Evolutionary conservation across 176 grass and related monocot species (phyloP), one percentile per base, ranked within the genome.

Genomic region (Thalia dealbata): DNA sequence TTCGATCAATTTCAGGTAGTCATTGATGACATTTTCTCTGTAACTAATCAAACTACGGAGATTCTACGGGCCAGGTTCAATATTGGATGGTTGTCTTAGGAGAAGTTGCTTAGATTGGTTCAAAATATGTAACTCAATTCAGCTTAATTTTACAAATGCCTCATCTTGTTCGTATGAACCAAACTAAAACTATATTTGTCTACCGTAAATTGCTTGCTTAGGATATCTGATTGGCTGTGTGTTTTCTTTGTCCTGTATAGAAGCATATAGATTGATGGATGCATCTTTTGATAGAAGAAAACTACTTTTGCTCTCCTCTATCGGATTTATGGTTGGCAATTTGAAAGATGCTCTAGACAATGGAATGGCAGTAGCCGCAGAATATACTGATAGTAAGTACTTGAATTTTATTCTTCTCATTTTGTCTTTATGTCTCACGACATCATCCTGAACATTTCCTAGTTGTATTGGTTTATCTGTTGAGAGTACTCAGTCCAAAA

Each of bases 361-460:
- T 26, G 81, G 70, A 76, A 59, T 43, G 6, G 89, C 87, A 26
- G 81, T 74, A 78, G 89, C 93, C 75, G 61, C 80, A n/a, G 79
- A 84, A 72, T 97, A 80, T 86, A 79, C 90, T 74, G 93, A 97
- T 77, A 88, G 93, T 92, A 71, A 90, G 89, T 92, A 19, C 48
- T 73, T 74, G 38, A n/a, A 23, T 10, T 44, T 68, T 67, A 21
- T 42, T 15, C 2, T 84, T n/a, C 27, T 1, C 42, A 14, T 42
- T 48, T 18, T 43, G 8, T 35, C 69, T 44, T 76, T 69, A 10
- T 45, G 14, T 50, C 7, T 56, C 56, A 21, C 13, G 44, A 4
- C 44, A 1, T 71, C 12, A 22, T 61, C 41, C 61, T 67, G 26
- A 14, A 76, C 21, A 61, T 23, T 61, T 61, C n/a, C 9, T 24